phyloP scores from a whole-genome alignment of 2,329 filamentous ascomycete species.

The Ophiobolus disseminans region DNA sequence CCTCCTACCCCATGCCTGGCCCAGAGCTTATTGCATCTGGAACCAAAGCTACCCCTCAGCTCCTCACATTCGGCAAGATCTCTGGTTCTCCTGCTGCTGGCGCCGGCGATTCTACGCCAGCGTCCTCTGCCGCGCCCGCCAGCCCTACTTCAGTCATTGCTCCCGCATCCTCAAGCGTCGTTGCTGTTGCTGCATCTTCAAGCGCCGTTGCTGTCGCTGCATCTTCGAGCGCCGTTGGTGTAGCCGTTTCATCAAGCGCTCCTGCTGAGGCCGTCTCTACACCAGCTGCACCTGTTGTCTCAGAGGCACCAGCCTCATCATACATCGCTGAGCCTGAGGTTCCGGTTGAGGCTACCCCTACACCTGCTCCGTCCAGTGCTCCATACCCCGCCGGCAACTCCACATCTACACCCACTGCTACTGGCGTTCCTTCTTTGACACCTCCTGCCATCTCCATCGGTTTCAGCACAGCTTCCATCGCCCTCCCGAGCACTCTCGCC shows the following conservation, averaged over 20 bases:
- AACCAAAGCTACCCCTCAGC: constrained; percentile 28
- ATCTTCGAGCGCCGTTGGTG: constrained; percentile 11
- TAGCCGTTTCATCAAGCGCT: constrained; percentile 16
- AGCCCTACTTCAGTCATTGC: constrained; percentile 10
- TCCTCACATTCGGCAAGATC: constrained; percentile 35
- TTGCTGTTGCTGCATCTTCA: constrained; percentile 15
- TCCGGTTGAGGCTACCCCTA: constrained; percentile 1
- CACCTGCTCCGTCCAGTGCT: constrained; percentile 4
- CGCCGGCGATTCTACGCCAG: constrained; percentile 24
- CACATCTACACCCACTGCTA: constrained; percentile 2
- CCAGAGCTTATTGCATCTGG: constrained; percentile 47
- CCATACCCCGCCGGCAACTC: constrained; percentile 16
- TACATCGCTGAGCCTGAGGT: not conserved
- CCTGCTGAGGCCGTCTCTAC: constrained; percentile 14
- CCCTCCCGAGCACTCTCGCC: constrained; percentile 28
- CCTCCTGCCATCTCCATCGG: constrained; percentile 7
- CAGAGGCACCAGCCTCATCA: constrained; percentile 1
- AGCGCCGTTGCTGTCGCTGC: constrained; percentile 12
- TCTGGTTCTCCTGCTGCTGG: constrained; percentile 28
- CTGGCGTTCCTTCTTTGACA: not conserved
- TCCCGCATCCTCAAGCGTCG: constrained; percentile 10
- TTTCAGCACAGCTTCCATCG: constrained; percentile 1
- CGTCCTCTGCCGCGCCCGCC: constrained; percentile 19
- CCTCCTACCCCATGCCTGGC: constrained; percentile 51
- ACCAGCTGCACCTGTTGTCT: constrained; percentile 1